Base-by-base conservation (phyloP, 2,329 filamentous ascomycete genomes). In the Beauveria caledonica region DNA sequence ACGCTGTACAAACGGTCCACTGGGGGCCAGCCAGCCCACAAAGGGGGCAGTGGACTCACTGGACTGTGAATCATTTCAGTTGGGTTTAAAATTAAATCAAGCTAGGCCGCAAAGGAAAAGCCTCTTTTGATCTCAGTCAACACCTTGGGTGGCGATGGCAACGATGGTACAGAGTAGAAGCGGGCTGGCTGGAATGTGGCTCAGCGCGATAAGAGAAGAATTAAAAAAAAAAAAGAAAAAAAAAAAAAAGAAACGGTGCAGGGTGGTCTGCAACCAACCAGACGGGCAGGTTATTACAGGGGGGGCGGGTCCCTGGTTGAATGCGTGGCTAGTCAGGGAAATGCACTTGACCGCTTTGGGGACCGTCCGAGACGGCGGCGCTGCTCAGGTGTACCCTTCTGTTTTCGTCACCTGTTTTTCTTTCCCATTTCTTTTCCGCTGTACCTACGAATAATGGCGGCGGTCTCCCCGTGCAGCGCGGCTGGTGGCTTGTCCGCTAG, bases 331-430 rank as follows among this genome's bases (percentile, higher is more conserved):
- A 57, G 54, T 57, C 54, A 57, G 44, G 29, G 11, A 33, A 36
- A 13, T 27, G 23, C 27, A 36, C 33, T 44, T n/a, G 21, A 19
- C 54, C 40, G 19, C 29, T 46, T 56, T 56, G 42, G 55, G 45
- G 29, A 58, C 56, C 56, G 46, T 58, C 56, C 46, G 56, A 58
- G 56, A 58, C 56, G 56, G 56, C 46, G 23, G 5, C 19, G 40
- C 17, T 27, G 40, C n/a, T 56, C 33, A 36, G 13, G 33, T 36
- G 13, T 13, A 13, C 11, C 11, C 11, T 33, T 33, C 29, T 36
- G 33, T 36, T 36, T 36, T 36, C 33, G 5, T 36, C 33, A 13
- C 33, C 19, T 23, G 27, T 5, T 23, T 11, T 13, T 13, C 17
- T 19, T 5, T 33, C n/a, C n/a, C n/a, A n/a, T 29, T 29, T 29